A percentile compares a stretch with the other conserved stretches of the same genome.
These are phyloP conservation scores for Tolypocladium tropicale DNA, from an alignment of 2,329 filamentous ascomycete species.

Conservation along the genomic window DNA sequence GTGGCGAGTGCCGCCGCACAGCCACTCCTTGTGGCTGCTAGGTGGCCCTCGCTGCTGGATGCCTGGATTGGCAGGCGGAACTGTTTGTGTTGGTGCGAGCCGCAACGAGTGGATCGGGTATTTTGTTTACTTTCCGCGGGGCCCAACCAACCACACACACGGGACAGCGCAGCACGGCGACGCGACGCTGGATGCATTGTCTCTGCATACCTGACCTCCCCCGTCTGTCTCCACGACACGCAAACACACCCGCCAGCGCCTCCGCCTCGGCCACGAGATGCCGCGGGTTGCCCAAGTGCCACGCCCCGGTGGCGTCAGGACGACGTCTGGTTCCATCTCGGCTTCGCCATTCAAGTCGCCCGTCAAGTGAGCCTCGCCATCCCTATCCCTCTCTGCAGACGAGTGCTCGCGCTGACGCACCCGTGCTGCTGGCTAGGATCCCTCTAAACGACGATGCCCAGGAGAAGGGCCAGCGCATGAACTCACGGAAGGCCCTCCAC, in stretches of 20 bases:
- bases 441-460: slow-evolving; percentile 91
- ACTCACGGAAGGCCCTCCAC: slow-evolving; percentile 79
- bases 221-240: not conserved
- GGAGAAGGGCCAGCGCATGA: slow-evolving; percentile 81
- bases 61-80: not conserved
- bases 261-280: slow-evolving; percentile 28
- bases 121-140: slow-evolving; percentile 8
- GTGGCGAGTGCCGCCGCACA: not conserved
- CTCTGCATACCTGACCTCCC: not conserved
- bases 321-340: slow-evolving; percentile 33
- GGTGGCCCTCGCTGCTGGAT: not conserved
- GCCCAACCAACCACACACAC: slow-evolving; percentile 1
- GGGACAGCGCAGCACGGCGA: not conserved
- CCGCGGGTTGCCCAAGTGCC: slow-evolving; percentile 47
- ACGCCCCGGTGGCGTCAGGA: slow-evolving; percentile 36
- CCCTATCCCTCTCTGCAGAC: not conserved
- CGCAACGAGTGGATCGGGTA: slow-evolving; percentile 2
- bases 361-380: slow-evolving; percentile 37
- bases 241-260: slow-evolving; percentile 2
- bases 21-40: not conserved
- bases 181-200: not conserved
- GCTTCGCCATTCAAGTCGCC: slow-evolving; percentile 47
- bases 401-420: slow-evolving; percentile 1
- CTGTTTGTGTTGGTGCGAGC: not conserved
- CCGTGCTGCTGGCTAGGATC: slow-evolving; percentile 47